Evolutionary conservation across 1,284 basidiomycete species (phyloP), one percentile per base, ranked within the genome.

Genomic region (Taiwanofungus camphoratus): DNA sequence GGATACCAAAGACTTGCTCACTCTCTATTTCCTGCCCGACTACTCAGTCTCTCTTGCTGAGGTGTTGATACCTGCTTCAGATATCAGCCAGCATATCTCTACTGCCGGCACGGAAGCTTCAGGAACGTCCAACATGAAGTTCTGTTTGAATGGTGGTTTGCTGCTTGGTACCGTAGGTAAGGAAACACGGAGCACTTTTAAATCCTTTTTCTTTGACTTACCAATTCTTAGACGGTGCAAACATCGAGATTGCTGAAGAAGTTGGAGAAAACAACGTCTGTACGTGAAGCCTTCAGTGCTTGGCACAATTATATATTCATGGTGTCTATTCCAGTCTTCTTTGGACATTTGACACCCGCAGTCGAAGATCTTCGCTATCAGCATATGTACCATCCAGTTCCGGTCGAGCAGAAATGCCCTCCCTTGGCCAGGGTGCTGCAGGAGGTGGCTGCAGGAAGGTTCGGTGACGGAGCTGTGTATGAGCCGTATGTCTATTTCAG

Each of bases 161-260:
- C 70, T 94, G 4, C 64, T 87, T 36, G 85, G 83, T 21, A 87
- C 85, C 23, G 84, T 87, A 49, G 77, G 73, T 76, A 43, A 30
- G 72, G 61, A 26, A 5, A 27, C 38, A 12, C 29, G 20, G 2
- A 20, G 13, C 16, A 20, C 23, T n/a, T 36, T 8, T 3, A 7
- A 19, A 26, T n/a, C 26, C 11, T 21, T 36, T 12, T 20, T 12
- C 35, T 20, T 16, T 38, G 12, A 9, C 36, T 1, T 4, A 23
- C 45, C 49, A 21, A 24, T n/a, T 55, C 4, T 54, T 65, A 65
- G 89, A 96, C 64, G 93, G 93, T 48, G 93, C 92, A 18, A 94
- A 93, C 61, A 92, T 95, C 48, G 92, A 95, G 68, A 95, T 96
- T 52, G 92, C 89, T 2, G 90, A 95, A 60, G 91, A 94, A 63